phyloP scores from a whole-genome alignment of 768 basidiomycete genomes.

The Roridomyces roridus region DNA sequence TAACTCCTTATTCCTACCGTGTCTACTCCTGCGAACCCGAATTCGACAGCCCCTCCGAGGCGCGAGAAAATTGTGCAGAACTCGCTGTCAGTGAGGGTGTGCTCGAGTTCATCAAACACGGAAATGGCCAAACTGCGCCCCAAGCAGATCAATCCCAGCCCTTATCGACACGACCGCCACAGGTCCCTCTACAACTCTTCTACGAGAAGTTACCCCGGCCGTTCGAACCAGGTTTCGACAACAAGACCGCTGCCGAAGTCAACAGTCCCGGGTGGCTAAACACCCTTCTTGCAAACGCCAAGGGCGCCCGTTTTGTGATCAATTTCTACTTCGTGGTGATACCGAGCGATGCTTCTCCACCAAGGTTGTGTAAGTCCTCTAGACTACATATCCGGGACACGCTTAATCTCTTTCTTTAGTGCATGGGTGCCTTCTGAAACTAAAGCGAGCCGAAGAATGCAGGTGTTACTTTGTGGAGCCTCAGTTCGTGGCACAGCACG shows the following conservation, averaged over 20 bases:
- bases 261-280: conserved; percentile 64
- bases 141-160: background rate
- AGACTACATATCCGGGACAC: conserved; percentile 5
- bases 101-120: conserved; percentile 62
- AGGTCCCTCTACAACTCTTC: conserved; percentile 55
- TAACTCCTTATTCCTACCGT: conserved; percentile 54
- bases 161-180: background rate
- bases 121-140: conserved; percentile 51
- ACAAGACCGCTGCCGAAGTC: conserved; percentile 53
- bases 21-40: conserved; percentile 57
- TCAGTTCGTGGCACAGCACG: conserved; percentile 60
- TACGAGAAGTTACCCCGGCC: conserved; percentile 72
- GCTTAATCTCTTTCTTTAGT: conserved; percentile 39
- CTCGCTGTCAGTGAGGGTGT: conserved; percentile 59
- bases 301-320: conserved; percentile 46
- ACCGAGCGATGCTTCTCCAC: conserved; percentile 41
- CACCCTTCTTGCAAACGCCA: conserved; percentile 52
- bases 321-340: conserved; percentile 48
- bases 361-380: conserved; percentile 41
- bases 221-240: conserved; percentile 59
- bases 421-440: conserved; percentile 67
- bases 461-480: conserved; percentile 70
- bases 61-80: conserved; percentile 59
- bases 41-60: conserved; percentile 47
- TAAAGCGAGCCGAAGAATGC: conserved; percentile 58